Evolutionary conservation across 768 basidiomycete species (phyloP).

Genomic region (Postia placenta): DNA sequence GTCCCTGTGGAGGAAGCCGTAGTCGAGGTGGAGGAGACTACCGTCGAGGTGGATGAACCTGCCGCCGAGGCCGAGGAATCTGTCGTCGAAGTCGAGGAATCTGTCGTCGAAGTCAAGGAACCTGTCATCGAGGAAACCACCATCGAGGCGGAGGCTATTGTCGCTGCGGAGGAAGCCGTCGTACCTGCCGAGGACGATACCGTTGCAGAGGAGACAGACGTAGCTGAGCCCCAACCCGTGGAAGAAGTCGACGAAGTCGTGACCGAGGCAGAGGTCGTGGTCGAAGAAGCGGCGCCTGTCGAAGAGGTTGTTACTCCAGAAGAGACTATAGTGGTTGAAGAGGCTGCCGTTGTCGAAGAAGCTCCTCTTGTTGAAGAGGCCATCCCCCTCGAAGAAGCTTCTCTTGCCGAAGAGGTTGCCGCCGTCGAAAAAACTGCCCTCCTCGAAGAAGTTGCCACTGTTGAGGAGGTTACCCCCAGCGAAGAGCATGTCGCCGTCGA

Average conservation of each 20-base stretch:
- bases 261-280: neutral
- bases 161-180: neutral
- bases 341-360: neutral
- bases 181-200: neutral
- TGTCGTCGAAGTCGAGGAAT: neutral
- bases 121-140: neutral
- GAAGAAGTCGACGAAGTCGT: neutral
- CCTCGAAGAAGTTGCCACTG: neutral
- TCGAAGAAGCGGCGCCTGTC: neutral
- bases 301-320: neutral
- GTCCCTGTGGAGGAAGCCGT: neutral
- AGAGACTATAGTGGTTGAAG: neutral
- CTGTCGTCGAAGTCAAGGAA: conserved; percentile 4
- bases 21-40: neutral
- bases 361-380: neutral
- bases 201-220: neutral
- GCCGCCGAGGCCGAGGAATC: conserved; percentile 3
- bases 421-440: conserved; percentile 1
- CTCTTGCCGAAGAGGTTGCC: neutral
- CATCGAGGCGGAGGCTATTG: neutral
- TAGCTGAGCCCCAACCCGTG: neutral
- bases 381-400: neutral
- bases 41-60: neutral
- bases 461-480: neutral
- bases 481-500: neutral